Percentiles rank a stretch among this genome's conserved stretches.
These are phyloP conservation scores for Dendrobium nobile DNA, from an alignment of 106 monocot species.

Conservation along the genomic window DNA sequence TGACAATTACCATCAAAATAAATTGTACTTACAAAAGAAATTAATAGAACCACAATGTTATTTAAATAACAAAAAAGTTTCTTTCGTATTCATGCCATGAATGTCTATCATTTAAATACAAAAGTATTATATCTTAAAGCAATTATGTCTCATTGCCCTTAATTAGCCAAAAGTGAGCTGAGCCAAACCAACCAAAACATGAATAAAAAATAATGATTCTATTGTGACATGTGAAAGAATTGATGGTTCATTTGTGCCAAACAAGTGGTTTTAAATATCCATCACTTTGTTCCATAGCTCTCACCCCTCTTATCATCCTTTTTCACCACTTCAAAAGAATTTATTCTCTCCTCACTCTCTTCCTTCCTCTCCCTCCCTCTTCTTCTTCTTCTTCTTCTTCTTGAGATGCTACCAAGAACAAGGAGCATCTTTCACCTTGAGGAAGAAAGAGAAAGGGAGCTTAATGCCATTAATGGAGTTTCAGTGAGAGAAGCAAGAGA, in stretches of 20 bases:
- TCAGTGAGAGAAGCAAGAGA: neutral
- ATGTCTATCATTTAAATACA: neutral
- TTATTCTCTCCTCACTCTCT: neutral
- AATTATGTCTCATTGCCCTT: neutral
- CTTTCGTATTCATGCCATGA: neutral
- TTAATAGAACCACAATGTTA: too few relatives aligned
- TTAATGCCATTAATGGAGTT: neutral
- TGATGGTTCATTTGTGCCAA: neutral
- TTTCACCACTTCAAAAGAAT: neutral
- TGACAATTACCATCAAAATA: too few relatives aligned
- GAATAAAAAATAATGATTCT: neutral
- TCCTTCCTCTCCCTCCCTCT: too few relatives aligned
- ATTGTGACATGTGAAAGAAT: neutral
- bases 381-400: slow-evolving; percentile 4
- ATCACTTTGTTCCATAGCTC: neutral
- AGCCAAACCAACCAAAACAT: neutral
- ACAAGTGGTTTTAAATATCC: slow-evolving; percentile 13
- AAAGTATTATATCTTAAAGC: neutral
- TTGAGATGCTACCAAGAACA: slow-evolving; percentile 17
- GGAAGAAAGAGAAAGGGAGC: slow-evolving; percentile 2
- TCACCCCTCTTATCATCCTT: slow-evolving; percentile 1
- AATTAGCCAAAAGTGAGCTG: neutral
- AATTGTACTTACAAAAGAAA: too few relatives aligned
- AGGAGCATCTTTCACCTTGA: slow-evolving; percentile 28
- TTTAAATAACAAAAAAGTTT: too few relatives aligned